Evolutionary conservation across 139 green algal genomes (phyloP), one percentile per base, ranked within the genome.

Genomic region (Coelastrella sp.): DNA sequence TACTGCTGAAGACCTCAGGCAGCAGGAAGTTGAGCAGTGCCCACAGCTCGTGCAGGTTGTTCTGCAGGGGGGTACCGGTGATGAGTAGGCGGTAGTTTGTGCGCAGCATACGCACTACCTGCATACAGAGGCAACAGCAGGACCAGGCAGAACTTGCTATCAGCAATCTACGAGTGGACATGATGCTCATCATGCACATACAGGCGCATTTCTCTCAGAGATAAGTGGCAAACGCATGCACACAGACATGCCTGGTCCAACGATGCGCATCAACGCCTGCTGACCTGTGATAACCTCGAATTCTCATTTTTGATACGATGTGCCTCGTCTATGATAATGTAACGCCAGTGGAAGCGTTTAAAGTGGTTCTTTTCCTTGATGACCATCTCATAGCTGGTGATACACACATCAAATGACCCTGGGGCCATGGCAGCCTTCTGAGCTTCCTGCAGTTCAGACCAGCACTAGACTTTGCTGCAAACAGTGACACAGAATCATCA

Each of bases 231-330:
- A n/a, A n/a, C n/a, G n/a, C n/a, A n/a, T n/a, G n/a, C n/a, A n/a
- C n/a, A n/a, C n/a, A n/a, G n/a, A n/a, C n/a, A n/a, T n/a, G n/a
- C n/a, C n/a, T n/a, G n/a, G n/a, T n/a, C n/a, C n/a, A n/a, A n/a
- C n/a, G n/a, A n/a, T n/a, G n/a, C n/a, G 45, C 15, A 57, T 13
- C 1, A 13, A 57, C 40, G 9, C 62, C 27, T 30, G 15, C 69
- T 68, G 34, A 96, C 94, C 90, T 89, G 92, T 40, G 92, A 96
- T 3, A 99, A 93, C 13, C 96, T 91, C 34, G 91, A 97, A 89
- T 99, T 99, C 82, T 99, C 97, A 87, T 99, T 99, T 92, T 99
- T 99, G 91, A 99, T 99, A 81, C 98, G 93, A 86, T 99, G 98
- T 53, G 98, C 98, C 88, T 99, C 98, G 83, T 99, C 97, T 71